Evolutionary conservation across 768 basidiomycete species (phyloP), one percentile per base, ranked within the genome.

Genomic region (Pleurotus pulmonarius): DNA sequence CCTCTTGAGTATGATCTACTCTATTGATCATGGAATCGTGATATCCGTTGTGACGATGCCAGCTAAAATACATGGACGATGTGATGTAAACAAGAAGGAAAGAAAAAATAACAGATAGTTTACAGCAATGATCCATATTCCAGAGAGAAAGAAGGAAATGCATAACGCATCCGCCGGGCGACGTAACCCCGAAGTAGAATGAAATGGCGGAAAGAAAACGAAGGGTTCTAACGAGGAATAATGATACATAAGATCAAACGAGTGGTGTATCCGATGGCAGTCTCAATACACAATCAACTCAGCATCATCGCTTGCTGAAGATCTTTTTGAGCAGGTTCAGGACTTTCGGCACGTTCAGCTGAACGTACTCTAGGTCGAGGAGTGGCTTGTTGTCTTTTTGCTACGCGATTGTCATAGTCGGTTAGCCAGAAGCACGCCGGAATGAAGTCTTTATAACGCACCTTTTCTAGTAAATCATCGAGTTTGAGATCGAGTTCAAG

Each of bases 401-500:
- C 94, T 97, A 66, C 18, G 12, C 25, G 65, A 54, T 49, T 38
- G 56, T 18, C n/a, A 34, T 8, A 34, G 9, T 20, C 29, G 29
- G 11, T 34, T 11, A 34, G 4, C 29, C 9, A 11, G 29, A 41
- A 22, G 20, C 20, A 29, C 48, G 18, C 13, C 22, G 41, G 5
- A 40, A 8, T 34, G 29, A 22, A 18, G 29, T 38, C n/a, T 55
- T 38, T 40, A 13, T 5, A 11, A 61, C 82, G 24, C 60, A 93
- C 94, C 88, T 97, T 97, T 73, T 98, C 95, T 67, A 98, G 73
- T 61, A 98, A 72, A 72, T 98, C 95, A 70, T 98, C 95, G 63
- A 98, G 96, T 76, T 97, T 97, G 48, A 98, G 82, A 73, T 96
- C 94, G 95, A 98, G 97, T 80, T 99, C 96, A 38, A 98, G 82